These are phyloP conservation scores for Scolecobasidium constrictum DNA, from an alignment of 2,329 filamentous ascomycete genomes.

Conservation along the genomic window DNA sequence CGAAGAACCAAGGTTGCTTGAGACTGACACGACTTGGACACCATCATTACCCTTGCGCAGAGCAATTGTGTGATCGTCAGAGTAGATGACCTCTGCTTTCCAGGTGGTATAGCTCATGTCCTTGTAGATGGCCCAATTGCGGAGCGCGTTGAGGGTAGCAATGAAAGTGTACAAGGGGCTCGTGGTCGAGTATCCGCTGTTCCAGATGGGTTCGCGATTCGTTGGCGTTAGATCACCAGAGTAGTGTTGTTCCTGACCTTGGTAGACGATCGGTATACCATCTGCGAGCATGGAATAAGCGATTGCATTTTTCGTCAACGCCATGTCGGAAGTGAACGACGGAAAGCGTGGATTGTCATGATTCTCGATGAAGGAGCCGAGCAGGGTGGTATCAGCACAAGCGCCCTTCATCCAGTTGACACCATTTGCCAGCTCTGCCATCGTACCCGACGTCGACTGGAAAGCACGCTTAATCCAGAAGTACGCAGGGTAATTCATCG, in stretches of 20 bases:
- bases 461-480: slow-evolving; percentile 22
- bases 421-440: slow-evolving; percentile 26
- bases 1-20: no score
- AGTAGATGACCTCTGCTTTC: slow-evolving; percentile 32
- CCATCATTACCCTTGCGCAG: slow-evolving; percentile 34
- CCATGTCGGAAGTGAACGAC: slow-evolving; percentile 23
- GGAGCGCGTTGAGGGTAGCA: slow-evolving; percentile 29
- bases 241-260: slow-evolving; percentile 32
- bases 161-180: slow-evolving; percentile 28
- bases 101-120: slow-evolving; percentile 30
- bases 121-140: slow-evolving; percentile 28
- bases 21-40: slow-evolving; percentile 31
- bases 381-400: slow-evolving; percentile 26
- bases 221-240: slow-evolving; percentile 23
- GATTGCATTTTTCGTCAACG: slow-evolving; percentile 27
- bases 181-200: slow-evolving; percentile 27
- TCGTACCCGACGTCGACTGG: slow-evolving; percentile 22
- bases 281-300: slow-evolving; percentile 28
- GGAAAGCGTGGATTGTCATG: slow-evolving; percentile 31
- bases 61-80: slow-evolving; percentile 31
- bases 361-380: slow-evolving; percentile 30
- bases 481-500: slow-evolving; percentile 25
- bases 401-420: slow-evolving; percentile 19
- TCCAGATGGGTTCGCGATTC: slow-evolving; percentile 30
- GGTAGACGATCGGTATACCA: slow-evolving; percentile 32